Percentiles rank a stretch among this genome's conserved stretches.
Conservation (phyloP, 176 grass and related monocot species). For the Thinopyrum elongatum region DNA sequence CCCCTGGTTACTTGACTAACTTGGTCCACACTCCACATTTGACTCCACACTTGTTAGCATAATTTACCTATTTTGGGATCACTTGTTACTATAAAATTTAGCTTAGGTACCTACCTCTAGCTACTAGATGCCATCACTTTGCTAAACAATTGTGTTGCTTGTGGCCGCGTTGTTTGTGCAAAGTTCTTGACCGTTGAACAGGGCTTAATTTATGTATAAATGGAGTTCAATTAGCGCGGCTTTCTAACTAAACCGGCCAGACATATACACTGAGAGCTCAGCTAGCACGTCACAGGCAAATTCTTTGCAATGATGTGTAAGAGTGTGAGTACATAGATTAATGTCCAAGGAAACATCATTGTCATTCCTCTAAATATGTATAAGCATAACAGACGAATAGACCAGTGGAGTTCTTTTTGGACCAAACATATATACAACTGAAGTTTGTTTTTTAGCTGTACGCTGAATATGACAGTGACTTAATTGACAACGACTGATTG, state of each 20-base stretch:
- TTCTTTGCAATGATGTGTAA: constrained; percentile 14
- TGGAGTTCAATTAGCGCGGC: not conserved
- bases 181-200: constrained; percentile 44
- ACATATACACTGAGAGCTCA: constrained; percentile 10
- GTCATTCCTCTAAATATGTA: constrained; percentile 14
- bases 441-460: constrained; percentile 2
- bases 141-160: constrained; percentile 28
- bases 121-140: constrained; percentile 25
- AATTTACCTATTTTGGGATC: constrained; percentile 29
- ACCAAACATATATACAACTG: not conserved
- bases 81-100: not conserved
- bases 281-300: constrained; percentile 8
- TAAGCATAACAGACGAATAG: constrained; percentile 15
- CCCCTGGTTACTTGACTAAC: constrained; percentile 12
- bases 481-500: constrained; percentile 2
- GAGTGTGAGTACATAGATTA: not conserved
- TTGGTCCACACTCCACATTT: constrained; percentile 25
- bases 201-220: not conserved
- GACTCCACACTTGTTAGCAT: not conserved
- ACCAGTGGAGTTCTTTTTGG: not conserved
- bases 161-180: constrained; percentile 32
- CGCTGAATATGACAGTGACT: constrained; percentile 12
- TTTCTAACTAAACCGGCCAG: constrained; percentile 14
- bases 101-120: not conserved
- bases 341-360: constrained; percentile 32